These are phyloP conservation scores for Torulaspora microellipsoides DNA, from an alignment of 805 yeast genomes.

Conservation along the genomic window DNA sequence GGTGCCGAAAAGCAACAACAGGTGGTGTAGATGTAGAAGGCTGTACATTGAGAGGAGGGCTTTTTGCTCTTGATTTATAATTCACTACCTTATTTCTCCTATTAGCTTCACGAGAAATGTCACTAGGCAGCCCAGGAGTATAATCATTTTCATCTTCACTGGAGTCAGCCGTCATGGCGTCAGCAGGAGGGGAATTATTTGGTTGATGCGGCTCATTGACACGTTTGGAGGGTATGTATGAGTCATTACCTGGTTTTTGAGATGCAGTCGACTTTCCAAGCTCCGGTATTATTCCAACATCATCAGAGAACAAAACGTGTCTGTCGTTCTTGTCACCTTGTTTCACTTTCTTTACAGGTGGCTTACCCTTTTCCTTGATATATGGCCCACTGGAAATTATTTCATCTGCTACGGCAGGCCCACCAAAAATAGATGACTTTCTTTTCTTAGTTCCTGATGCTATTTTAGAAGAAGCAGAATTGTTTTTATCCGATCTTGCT, in stretches of 20 bases:
- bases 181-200: too few species aligned
- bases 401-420: slow-evolving; percentile 13
- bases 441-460: slow-evolving; percentile 24
- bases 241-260: too few species aligned
- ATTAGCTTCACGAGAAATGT: neutral
- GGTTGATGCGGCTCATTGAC: too few species aligned
- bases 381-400: slow-evolving; percentile 9
- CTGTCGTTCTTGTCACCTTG: slow-evolving; percentile 5
- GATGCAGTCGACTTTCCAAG: too few species aligned
- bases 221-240: too few species aligned
- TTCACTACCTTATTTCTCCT: neutral
- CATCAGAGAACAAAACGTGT: slow-evolving; percentile 25
- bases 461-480: neutral
- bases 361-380: slow-evolving; percentile 14
- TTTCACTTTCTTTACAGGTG: slow-evolving; percentile 6
- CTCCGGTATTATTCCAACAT: slow-evolving; percentile 12
- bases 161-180: neutral
- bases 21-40: neutral
- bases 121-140: slow-evolving; percentile 6
- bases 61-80: too few species aligned
- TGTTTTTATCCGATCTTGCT: slow-evolving; percentile 2
- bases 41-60: neutral
- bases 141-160: slow-evolving; percentile 17
- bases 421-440: slow-evolving; percentile 34
- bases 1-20: neutral